These are phyloP conservation scores for Aureobasidium sp. DNA, from an alignment of 2,329 filamentous ascomycete genomes.

Conservation along the genomic window DNA sequence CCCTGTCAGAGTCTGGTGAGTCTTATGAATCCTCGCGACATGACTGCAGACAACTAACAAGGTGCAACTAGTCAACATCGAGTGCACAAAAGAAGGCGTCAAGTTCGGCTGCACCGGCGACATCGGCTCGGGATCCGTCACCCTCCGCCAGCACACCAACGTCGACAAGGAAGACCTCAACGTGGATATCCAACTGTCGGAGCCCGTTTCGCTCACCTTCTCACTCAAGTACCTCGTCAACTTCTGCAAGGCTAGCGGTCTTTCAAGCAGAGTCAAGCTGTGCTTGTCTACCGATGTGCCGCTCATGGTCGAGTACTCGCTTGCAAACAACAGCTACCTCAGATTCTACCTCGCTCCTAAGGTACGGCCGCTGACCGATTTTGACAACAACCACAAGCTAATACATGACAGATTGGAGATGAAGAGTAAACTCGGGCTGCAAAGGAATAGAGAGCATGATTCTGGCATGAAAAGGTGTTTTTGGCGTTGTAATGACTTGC, in stretches of 20 bases:
- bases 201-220: slow-evolving; percentile 92
- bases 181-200: slow-evolving; percentile 81
- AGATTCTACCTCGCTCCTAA: slow-evolving; percentile 98
- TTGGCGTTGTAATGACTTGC: slow-evolving; percentile 7
- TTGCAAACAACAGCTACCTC: slow-evolving; percentile 78
- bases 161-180: slow-evolving; percentile 82
- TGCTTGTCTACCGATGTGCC: slow-evolving; percentile 95
- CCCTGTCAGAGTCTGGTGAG: slow-evolving; percentile 91
- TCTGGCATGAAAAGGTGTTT: slow-evolving; percentile 15
- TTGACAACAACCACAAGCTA: slow-evolving; percentile 24
- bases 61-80: slow-evolving; percentile 67
- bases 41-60: slow-evolving; percentile 22
- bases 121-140: slow-evolving; percentile 92
- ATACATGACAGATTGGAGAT: slow-evolving; percentile 58
- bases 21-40: slow-evolving; percentile 16
- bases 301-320: slow-evolving; percentile 83
- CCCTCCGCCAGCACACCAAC: slow-evolving; percentile 78
- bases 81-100: slow-evolving; percentile 93
- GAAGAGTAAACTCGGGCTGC: slow-evolving; percentile 44
- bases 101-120: slow-evolving; percentile 92
- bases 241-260: slow-evolving; percentile 94
- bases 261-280: slow-evolving; percentile 78
- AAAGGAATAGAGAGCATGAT: neutral
- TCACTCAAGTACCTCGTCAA: slow-evolving; percentile 99
- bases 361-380: slow-evolving; percentile 47